Evolutionary conservation across 306 rosid genomes (phyloP), one percentile per base, ranked within the genome.

Genomic region (Abrus pulchellus): DNA sequence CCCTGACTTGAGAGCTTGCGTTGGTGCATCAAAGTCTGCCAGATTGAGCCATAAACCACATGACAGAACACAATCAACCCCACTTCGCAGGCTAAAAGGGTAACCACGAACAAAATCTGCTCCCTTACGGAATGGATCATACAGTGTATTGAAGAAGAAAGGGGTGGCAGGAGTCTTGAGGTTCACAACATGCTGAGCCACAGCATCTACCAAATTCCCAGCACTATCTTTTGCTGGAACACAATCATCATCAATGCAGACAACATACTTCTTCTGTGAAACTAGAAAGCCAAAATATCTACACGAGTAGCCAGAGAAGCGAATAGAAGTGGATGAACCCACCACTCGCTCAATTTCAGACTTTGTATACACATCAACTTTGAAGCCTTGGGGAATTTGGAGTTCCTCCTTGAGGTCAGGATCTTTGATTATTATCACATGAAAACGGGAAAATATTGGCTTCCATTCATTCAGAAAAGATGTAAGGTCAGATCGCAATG

Each of bases 21-120:
- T 96, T 49, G 99, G 99, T 79, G 99, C 98, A 71, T 96, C 99
- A 38, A 72, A 88, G 87, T 96, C 99, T 1, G 93, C 97, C 81
- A 90, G 81, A 85, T 96, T 93, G 72, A 96, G 94, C 99, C 99
- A 96, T 50, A 96, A 80, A 78, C 99, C 98, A 81, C 99, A 92
- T 40, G 99, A 96, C 56, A 96, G 78, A 66, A 81, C 97, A 76
- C 98, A 96, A 60, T 87, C 74, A 78, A 96, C 98, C 65, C 99
- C 99, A 27, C 53, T 86, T 56, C 98, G 90, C 72, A 96, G 90
- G 82, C 99, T 96, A 76, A 96, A 96, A n/a, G 99, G 99, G 88
- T 96, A 96, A 5, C 99, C 99, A 2, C 98, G 99, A 68, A 96
- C 99, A 36, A 96, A 96, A 69, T 96, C 99, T 0, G 97, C 97